Percentiles rank a stretch among this genome's conserved stretches.
phyloP scores from a whole-genome alignment of 768 basidiomycete genomes.

The Lepiota brunneoincarnata region DNA sequence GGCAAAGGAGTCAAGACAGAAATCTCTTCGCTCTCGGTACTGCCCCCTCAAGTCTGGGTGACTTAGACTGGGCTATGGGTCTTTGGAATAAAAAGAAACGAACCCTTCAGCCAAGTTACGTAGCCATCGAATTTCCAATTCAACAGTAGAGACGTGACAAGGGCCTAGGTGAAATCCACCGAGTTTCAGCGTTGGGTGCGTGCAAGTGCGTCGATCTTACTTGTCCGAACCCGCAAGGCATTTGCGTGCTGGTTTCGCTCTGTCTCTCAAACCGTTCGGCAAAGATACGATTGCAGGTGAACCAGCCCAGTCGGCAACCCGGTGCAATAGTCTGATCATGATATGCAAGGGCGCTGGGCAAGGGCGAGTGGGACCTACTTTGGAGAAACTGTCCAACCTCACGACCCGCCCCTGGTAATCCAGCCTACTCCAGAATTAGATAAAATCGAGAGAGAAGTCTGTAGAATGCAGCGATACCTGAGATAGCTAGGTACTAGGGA shows the following conservation, averaged over 20 bases:
- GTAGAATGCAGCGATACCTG: conserved; percentile 30
- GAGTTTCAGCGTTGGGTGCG: background rate
- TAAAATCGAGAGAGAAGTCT: background rate
- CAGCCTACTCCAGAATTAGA: conserved; percentile 31
- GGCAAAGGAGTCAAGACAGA: conserved; percentile 59
- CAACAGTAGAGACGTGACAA: conserved; percentile 59
- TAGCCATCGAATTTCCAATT: conserved; percentile 74
- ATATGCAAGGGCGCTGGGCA: background rate
- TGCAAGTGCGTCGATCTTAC: conserved; percentile 23
- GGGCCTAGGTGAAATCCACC: conserved; percentile 21
- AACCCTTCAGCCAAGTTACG: conserved; percentile 75
- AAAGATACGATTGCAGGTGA: conserved; percentile 73
- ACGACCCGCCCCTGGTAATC: conserved; percentile 85
- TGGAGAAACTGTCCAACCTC: conserved; percentile 78
- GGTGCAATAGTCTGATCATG: conserved; percentile 65
- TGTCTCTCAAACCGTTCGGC: conserved; percentile 72
- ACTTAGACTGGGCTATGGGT: background rate
- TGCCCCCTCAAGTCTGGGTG: conserved; percentile 46
- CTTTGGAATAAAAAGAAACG: background rate
- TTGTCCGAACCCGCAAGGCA: conserved; percentile 72
- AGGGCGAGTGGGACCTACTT: conserved; percentile 34
- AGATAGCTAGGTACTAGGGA: conserved; percentile 62
- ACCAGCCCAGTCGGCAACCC: conserved; percentile 76
- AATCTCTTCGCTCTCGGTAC: conserved; percentile 59
- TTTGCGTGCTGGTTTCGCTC: conserved; percentile 66